Base-by-base conservation (phyloP, 805 yeast species). In the Wickerhamiella parazyma region DNA sequence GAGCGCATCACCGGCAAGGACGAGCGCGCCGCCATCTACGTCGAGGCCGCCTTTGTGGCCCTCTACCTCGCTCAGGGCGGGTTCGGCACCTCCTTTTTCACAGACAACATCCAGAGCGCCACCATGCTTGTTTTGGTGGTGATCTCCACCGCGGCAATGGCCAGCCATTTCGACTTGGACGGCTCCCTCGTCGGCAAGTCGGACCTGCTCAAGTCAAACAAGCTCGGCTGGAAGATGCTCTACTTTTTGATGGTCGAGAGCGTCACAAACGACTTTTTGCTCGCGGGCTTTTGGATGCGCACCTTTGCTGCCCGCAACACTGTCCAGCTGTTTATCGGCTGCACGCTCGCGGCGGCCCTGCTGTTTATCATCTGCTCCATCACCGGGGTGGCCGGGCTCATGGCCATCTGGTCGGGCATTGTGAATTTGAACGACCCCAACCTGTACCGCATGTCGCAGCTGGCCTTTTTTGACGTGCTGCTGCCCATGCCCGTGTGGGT, bases 211-310 rank as follows among this genome's bases (percentile, higher is more conserved):
- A 71, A 75, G 28, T 72, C 78, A 1, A 79, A 76, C 55, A 72
- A 72, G 51, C 67, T 86, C 28, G 94, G 95, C 14, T 86, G 95
- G 93, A 91, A 86, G 68, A 70, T 87, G 50, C 61, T 87, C 21
- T 87, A 85, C 58, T 85, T 87, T 50, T 67, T 87, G 50, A 72
- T 80, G 9, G 78, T 87, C 24, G 95, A 95, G 24, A 80, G 87
- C 55, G 72, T 85, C 45, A 82, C 95, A 24, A 87, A 87, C 55
- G 95, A 85, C 58, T 75, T 86, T 57, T 86, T 87, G 62, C 65
- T 87, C 69, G 74, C 94, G 22, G 95, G 95, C 0, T 86, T 87
- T 60, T 87, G 97, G 97, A 65, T 87, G 47, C 70, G 97, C 56
- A 83, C 97, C 0, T 87, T 87, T 66, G 94, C 97, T 7, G 78